Conservation (phyloP, 495 filamentous ascomycete genomes). For the Pseudevernia furfuracea region DNA sequence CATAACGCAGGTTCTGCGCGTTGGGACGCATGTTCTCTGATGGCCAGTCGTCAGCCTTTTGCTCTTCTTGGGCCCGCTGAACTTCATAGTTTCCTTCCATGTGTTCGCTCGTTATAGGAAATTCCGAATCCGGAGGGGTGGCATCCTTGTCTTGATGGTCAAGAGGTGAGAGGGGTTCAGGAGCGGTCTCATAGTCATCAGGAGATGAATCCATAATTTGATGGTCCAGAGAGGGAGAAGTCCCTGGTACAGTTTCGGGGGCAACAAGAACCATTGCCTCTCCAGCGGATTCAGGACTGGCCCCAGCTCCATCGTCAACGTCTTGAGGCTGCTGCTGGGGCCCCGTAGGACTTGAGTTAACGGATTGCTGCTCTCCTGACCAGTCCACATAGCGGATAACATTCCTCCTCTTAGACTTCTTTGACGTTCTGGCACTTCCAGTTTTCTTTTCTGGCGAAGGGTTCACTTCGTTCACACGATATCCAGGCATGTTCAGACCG, state of each 20-base stretch:
- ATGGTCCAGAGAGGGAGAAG: not conserved
- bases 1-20: constrained; percentile 18
- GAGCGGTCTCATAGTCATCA: not conserved
- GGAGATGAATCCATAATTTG: not conserved
- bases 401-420: constrained; percentile 1
- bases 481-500: constrained; percentile 3
- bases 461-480: not conserved
- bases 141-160: not conserved
- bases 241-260: too few relatives aligned
- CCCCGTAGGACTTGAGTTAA: not conserved
- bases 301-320: not conserved
- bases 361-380: not conserved
- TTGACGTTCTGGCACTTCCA: constrained; percentile 5
- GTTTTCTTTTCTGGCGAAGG: not conserved
- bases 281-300: not conserved
- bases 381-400: not conserved
- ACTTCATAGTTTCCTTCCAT: not conserved
- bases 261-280: not conserved
- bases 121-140: not conserved
- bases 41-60: constrained; percentile 7
- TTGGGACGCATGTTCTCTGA: constrained; percentile 15
- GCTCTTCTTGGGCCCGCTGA: not conserved
- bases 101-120: not conserved
- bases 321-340: not conserved
- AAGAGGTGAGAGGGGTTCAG: not conserved